Evolutionary conservation across 140 eudicot genomes (phyloP).

Genomic region (Eryngium alpinum): DNA sequence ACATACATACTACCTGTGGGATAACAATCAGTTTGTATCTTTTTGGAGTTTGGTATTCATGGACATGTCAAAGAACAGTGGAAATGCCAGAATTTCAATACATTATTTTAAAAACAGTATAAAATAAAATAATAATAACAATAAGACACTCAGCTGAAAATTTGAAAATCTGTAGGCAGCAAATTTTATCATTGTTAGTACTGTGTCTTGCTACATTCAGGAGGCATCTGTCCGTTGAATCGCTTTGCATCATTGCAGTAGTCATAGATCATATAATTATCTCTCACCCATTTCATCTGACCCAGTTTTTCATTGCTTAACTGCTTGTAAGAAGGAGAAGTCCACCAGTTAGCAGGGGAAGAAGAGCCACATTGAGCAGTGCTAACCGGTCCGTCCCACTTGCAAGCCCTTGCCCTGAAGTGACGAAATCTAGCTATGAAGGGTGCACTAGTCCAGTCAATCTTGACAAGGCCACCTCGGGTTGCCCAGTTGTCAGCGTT

Average conservation of each 20-base stretch:
- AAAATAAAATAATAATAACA: background rate
- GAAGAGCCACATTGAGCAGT: constrained; percentile 31
- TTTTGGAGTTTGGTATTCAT: too few relatives aligned
- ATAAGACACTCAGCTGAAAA: background rate
- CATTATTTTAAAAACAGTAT: background rate
- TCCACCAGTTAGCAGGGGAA: constrained; percentile 48
- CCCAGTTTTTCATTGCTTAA: constrained; percentile 29
- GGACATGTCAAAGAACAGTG: background rate
- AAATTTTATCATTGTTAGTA: constrained; percentile 14
- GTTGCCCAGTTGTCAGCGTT: constrained; percentile 83
- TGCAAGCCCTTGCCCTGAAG: constrained; percentile 58
- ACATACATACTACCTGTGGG: too few relatives aligned
- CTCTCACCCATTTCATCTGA: constrained; percentile 47
- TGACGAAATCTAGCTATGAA: constrained; percentile 42
- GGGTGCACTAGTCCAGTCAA: constrained; percentile 64
- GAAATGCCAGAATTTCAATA: background rate
- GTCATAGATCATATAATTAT: constrained; percentile 53
- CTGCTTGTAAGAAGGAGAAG: constrained; percentile 27
- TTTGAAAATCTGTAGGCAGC: background rate
- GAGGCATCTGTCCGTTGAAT: constrained; percentile 51
- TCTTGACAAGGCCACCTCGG: constrained; percentile 56
- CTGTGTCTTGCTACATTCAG: constrained; percentile 45
- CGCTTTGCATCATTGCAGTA: constrained; percentile 49
- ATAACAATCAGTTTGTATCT: too few relatives aligned
- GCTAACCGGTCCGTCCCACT: constrained; percentile 43